phyloP scores from a whole-genome alignment of 225 moss, liverwort and hornwort species.

The Pseudisothecium myosuroides region DNA sequence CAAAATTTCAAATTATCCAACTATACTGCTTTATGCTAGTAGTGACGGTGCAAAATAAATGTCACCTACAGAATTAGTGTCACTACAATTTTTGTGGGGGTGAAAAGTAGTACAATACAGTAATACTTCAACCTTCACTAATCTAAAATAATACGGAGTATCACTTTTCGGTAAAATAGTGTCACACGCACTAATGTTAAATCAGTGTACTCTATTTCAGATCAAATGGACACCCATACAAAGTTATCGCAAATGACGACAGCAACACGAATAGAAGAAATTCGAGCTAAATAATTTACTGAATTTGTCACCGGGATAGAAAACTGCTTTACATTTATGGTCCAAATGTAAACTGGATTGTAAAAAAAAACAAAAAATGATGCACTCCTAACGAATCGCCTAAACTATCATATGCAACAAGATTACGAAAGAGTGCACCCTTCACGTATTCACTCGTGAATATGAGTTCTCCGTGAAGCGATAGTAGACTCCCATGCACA shows the following conservation, averaged over 20 bases:
- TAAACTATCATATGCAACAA: background rate
- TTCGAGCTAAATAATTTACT: background rate
- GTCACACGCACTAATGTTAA: background rate
- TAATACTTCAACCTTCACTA: no score
- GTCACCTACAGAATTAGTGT: no score
- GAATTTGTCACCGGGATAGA: background rate
- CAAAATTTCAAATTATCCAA: background rate
- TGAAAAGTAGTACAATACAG: background rate
- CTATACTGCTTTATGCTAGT: background rate
- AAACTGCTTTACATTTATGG: background rate
- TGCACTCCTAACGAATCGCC: background rate
- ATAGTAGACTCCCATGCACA: conserved; percentile 44
- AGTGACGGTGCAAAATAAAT: background rate
- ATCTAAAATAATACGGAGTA: no score
- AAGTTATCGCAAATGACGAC: background rate
- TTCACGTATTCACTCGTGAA: conserved; percentile 42
- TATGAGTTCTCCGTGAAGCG: conserved; percentile 71
- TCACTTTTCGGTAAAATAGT: background rate
- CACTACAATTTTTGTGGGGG: background rate
- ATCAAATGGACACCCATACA: background rate
- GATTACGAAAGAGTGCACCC: background rate
- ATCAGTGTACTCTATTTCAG: background rate
- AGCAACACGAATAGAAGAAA: background rate
- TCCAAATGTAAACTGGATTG: background rate
- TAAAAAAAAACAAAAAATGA: background rate